Conservation (phyloP, 768 basidiomycete genomes). For the Phaffia tasmanica region DNA sequence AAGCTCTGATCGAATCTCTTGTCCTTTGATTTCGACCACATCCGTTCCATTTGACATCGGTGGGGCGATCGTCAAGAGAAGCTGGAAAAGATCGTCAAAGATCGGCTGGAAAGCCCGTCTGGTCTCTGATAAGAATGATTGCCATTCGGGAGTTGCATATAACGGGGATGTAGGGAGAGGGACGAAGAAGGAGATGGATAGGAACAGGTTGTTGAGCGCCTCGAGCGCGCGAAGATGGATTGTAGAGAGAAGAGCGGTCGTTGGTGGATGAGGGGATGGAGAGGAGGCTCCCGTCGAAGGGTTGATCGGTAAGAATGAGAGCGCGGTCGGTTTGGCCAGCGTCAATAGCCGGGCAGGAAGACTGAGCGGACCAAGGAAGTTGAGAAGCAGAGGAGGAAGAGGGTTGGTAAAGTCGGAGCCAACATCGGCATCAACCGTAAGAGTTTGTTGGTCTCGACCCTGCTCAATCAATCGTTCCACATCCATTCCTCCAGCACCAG, state of each 20-base stretch:
- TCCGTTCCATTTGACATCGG: constrained; percentile 26
- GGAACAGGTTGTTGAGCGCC: constrained; percentile 78
- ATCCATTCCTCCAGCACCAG: constrained; percentile 33
- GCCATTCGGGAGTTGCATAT: constrained; percentile 43
- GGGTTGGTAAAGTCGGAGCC: constrained; percentile 27
- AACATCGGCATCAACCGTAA: constrained; percentile 34
- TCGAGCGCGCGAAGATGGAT: constrained; percentile 78
- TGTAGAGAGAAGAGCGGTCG: constrained; percentile 69
- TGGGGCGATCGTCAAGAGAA: constrained; percentile 32
- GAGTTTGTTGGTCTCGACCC: constrained; percentile 39
- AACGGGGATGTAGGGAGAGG: constrained; percentile 39
- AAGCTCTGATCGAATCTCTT: constrained; percentile 66
- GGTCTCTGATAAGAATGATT: constrained; percentile 27
- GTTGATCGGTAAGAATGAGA: constrained; percentile 66
- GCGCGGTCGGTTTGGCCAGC: constrained; percentile 59
- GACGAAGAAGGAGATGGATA: constrained; percentile 50
- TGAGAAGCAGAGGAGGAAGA: constrained; percentile 30
- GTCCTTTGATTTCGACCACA: constrained; percentile 33
- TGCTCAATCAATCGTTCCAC: constrained; percentile 42
- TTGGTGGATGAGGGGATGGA: constrained; percentile 71
- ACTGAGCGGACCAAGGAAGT: constrained; percentile 54
- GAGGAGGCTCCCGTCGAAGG: constrained; percentile 35
- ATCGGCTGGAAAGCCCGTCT: constrained; percentile 41
- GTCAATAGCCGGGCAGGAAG: constrained; percentile 49
- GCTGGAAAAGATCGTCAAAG: constrained; percentile 33